phyloP scores from a whole-genome alignment of 2,329 filamentous ascomycete genomes.

The Fusarium secorum region DNA sequence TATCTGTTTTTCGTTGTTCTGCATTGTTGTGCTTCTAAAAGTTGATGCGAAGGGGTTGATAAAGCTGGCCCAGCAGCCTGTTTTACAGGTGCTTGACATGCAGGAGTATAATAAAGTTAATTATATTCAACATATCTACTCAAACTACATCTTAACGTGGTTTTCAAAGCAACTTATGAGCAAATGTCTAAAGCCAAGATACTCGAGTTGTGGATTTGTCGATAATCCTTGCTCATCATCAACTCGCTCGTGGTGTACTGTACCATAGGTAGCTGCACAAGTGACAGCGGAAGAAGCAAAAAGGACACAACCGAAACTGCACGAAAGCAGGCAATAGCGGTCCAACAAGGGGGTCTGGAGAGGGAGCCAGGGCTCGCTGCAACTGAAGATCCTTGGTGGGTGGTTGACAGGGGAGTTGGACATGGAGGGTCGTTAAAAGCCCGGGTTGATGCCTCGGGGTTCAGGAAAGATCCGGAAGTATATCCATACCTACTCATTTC shows the following conservation, averaged over 20 bases:
- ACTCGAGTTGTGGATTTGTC: background rate
- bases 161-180: background rate
- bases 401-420: conserved; percentile 11
- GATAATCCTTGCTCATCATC: background rate
- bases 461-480: background rate
- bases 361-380: background rate
- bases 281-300: conserved; percentile 40
- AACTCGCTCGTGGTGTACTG: background rate
- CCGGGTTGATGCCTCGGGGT: background rate
- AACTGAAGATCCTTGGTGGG: conserved; percentile 7
- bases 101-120: conserved; percentile 12
- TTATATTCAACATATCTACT: conserved; percentile 25
- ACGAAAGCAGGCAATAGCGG: conserved; percentile 15
- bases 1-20: conserved; percentile 11
- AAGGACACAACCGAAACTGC: conserved; percentile 17
- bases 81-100: background rate
- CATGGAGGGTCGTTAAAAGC: background rate
- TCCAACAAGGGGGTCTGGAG: background rate
- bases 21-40: conserved; percentile 12
- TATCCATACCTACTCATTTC: background rate
- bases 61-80: background rate
- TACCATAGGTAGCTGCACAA: conserved; percentile 20
- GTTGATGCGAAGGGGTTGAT: background rate
- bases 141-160: background rate
- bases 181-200: background rate